Evolutionary conservation across 2,329 filamentous ascomycete species (phyloP).

Genomic region (Venturiaceae sp.): DNA sequence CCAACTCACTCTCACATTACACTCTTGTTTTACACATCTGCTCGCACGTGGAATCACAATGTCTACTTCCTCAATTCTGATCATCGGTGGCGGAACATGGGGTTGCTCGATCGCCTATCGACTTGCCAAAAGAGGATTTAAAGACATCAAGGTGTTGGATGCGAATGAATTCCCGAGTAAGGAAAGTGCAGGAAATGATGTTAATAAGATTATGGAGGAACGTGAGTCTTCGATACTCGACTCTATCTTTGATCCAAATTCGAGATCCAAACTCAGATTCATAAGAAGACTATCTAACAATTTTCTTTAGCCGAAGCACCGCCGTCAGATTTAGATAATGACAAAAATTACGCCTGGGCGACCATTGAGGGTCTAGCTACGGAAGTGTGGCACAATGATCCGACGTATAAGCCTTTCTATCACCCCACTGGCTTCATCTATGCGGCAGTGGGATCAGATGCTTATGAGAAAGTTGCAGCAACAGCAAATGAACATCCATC

Average conservation of each 20-base stretch:
- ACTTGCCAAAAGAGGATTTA: slow-evolving; percentile 39
- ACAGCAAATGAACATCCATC: slow-evolving; percentile 24
- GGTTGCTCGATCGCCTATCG: slow-evolving; percentile 44
- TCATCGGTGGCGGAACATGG: slow-evolving; percentile 42
- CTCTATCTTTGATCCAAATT: not conserved
- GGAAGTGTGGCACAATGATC: slow-evolving; percentile 33
- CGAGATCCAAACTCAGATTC: too few species aligned
- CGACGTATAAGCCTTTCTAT: slow-evolving; percentile 33
- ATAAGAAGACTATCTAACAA: too few species aligned
- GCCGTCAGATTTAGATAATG: slow-evolving; percentile 16
- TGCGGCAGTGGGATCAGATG: slow-evolving; percentile 30
- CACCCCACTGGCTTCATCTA: slow-evolving; percentile 39
- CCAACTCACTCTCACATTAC: too few species aligned
- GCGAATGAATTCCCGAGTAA: slow-evolving; percentile 34
- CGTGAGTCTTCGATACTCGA: slow-evolving; percentile 14
- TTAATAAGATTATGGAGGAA: slow-evolving; percentile 40
- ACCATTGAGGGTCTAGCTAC: slow-evolving; percentile 24
- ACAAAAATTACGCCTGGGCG: slow-evolving; percentile 26
- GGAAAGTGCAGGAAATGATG: slow-evolving; percentile 40
- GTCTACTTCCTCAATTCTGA: slow-evolving; percentile 23
- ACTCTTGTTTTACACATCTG: too few species aligned
- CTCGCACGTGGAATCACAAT: too few species aligned
- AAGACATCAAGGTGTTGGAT: slow-evolving; percentile 39
- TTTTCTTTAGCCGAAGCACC: slow-evolving; percentile 15
- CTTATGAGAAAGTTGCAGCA: slow-evolving; percentile 26